These are phyloP conservation scores for Cryptococcus deneoformans DNA, from an alignment of 1,284 basidiomycete genomes.

Conservation along the genomic window DNA sequence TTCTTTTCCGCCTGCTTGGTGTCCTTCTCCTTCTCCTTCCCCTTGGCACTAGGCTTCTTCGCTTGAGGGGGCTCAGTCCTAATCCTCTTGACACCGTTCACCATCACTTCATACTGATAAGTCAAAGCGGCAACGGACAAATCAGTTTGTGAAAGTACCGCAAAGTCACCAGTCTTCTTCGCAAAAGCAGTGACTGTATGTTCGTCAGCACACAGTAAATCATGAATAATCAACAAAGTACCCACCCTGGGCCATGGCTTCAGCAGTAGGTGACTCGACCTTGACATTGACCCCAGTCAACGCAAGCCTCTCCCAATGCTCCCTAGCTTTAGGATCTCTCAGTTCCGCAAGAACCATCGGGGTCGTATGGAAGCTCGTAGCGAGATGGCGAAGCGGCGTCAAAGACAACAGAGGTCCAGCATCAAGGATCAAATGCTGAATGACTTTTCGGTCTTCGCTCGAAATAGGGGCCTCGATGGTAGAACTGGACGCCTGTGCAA, in stretches of 20 bases:
- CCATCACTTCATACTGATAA: constrained; percentile 65
- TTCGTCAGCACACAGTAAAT: not conserved
- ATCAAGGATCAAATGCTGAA: constrained; percentile 83
- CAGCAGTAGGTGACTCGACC: constrained; percentile 68
- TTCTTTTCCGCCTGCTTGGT: constrained; percentile 36
- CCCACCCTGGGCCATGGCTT: constrained; percentile 73
- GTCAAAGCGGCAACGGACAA: constrained; percentile 88
- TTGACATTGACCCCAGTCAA: constrained; percentile 66
- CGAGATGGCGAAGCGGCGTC: constrained; percentile 77
- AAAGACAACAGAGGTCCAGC: constrained; percentile 85
- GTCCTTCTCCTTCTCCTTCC: constrained; percentile 56
- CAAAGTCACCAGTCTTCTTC: constrained; percentile 95
- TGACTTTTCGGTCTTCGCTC: constrained; percentile 17
- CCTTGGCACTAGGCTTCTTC: constrained; percentile 47
- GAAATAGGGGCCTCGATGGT: not conserved
- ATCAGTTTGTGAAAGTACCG: constrained; percentile 89
- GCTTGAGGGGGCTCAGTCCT: constrained; percentile 54
- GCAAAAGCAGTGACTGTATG: constrained; percentile 78
- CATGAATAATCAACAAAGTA: constrained; percentile 8
- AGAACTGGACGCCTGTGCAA: not conserved
- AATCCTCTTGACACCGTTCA: constrained; percentile 53
- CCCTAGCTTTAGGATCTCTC: constrained; percentile 77
- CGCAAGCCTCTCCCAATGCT: constrained; percentile 72
- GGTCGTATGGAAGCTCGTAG: constrained; percentile 77
- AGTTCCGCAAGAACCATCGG: constrained; percentile 86